Base-by-base conservation (phyloP, 2,329 filamentous ascomycete species). In the Aspergillus fumigatus region DNA sequence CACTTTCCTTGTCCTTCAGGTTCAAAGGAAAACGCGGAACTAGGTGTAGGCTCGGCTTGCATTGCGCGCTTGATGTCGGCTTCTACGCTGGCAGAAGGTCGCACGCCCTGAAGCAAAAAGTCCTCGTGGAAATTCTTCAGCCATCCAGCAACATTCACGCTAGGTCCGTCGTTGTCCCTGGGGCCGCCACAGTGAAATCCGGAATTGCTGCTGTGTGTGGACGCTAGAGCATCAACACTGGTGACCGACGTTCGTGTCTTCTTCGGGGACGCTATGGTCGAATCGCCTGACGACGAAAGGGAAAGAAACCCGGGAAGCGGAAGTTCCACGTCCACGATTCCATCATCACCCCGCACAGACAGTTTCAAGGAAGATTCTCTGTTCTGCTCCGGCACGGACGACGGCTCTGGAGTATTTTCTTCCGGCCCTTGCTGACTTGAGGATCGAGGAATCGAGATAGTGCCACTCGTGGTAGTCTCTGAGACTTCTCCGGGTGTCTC, bases 261-360 rank as follows among this genome's bases (percentile, higher is more conserved):
- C 56, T 72, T 73, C 4, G 73, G 73, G 6, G 73, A 80, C 60
- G 69, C 75, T 71, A 68, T 71, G 58, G 60, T 72, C 1, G 76
- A 79, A 53, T 68, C 80, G 67, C 65, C 79, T 54, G 63, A 82
- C 50, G 66, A 81, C 62, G 62, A 77, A 43, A 76, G 73, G 60
- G 69, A 78, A 54, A 77, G 75, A 71, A 80, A 79, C 9, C 80
- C 81, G 43, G 81, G 79, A 21, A 84, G 70, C 2, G 81, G 79
- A 48, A 85, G 77, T 56, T 84, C 81, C 51, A 85, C 82, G 62
- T 85, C 83, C 29, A 85, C 80, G n/a, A 85, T 78, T 1, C 83
- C 83, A 61, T 85, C 83, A 27, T 80, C 78, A 48, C 80, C 77
- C 45, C 81, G 80, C n/a, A 83, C 79, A 0, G 79, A 82, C 21